Evolutionary conservation across 176 grass and related monocot genomes (phyloP), one percentile per base, ranked within the genome.

Genomic region (Themeda triandra): DNA sequence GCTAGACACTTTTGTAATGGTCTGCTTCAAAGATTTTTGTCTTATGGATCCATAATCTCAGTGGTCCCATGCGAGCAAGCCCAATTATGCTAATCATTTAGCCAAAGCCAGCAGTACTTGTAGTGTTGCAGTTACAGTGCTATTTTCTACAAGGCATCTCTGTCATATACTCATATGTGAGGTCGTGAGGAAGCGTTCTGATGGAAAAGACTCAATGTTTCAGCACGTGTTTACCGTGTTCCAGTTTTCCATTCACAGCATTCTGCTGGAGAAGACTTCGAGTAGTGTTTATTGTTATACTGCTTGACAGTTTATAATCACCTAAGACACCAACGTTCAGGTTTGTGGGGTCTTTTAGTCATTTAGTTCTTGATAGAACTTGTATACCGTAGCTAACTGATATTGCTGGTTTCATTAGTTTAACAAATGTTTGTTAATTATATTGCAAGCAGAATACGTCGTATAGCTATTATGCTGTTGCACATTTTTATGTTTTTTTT

Each of bases 231-330:
- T 21, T 85, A 15, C 46, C 36, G 6, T 79, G 60, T 80, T 80
- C 48, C 28, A 48, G 19, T 76, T 85, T 51, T 75, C 10, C 21
- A 11, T 69, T 89, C 48, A 40, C 49, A 41, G 23, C 1, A 23
- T 46, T 45, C 72, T 46, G 4, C 58, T 79, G 36, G 37, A 46
- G 28, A 75, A 49, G 31, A 53, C 14, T 76, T 71, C 1, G n/a
- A 77, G 42, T 49, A 41, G 13, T 77, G 27, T 60, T 27, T 44
- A 44, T 62, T 75, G 10, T 33, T 49, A n/a, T n/a, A 28, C 58
- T 21, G 10, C 41, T 64, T 42, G 75, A 64, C 54, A 82, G 77
- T 41, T 45, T 76, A 76, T 85, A 77, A 76, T 77, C 19, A 31
- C 29, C 8, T 59, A 75, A 49, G 69, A 62, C 37, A 31, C 18